Evolutionary conservation across 148 eudicot species (phyloP).

Genomic region (Camellia sinensis): DNA sequence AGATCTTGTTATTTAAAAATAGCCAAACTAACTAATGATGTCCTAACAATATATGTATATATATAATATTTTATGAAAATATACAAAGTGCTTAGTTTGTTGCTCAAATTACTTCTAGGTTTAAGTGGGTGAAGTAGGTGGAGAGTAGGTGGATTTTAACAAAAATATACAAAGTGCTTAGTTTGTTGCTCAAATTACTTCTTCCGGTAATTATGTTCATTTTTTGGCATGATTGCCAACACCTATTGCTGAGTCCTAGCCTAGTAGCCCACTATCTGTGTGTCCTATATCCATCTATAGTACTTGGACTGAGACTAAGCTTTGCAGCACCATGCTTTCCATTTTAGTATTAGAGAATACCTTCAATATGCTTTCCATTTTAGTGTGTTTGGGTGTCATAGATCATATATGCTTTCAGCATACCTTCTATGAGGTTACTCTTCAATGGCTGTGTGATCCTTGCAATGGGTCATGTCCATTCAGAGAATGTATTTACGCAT

Average conservation of each 20-base stretch:
- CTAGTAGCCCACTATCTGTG: background rate
- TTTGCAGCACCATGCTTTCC: conserved; percentile 1
- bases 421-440: background rate
- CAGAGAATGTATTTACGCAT: background rate
- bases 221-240: background rate
- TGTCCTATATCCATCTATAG: background rate
- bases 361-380: background rate
- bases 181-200: background rate
- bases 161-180: no score
- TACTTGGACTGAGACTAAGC: background rate
- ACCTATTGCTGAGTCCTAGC: no score
- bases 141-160: no score
- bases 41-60: no score
- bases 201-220: background rate
- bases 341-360: background rate
- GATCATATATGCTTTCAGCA: background rate
- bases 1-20: no score
- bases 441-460: background rate
- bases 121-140: no score
- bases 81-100: background rate
- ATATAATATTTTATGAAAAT: no score
- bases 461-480: background rate
- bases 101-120: background rate
- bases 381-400: background rate
- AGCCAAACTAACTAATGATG: no score